Base-by-base conservation (phyloP, 2,329 filamentous ascomycete genomes). In the Aspergillus tanneri region DNA sequence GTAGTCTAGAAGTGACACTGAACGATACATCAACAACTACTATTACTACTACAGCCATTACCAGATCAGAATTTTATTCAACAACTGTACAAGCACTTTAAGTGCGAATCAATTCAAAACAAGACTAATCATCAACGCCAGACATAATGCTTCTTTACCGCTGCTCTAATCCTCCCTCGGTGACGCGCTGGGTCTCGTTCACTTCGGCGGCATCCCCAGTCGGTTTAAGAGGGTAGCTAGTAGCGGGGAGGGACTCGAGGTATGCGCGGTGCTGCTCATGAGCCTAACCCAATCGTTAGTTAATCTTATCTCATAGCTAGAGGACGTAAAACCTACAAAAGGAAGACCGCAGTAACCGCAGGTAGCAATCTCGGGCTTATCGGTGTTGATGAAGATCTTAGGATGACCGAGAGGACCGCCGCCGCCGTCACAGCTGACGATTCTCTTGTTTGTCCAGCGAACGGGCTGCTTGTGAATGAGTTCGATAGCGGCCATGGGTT, bases 381-480 rank as follows among this genome's bases (percentile, higher is more conserved):
- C 93, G 58, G 88, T 86, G 75, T 99, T 99, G 82, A 99, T 99
- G 71, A 90, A 99, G 74, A 99, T 87, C 65, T 83, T 83, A 41
- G 93, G 93, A 72, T 99, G 93, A 35, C 93, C 93, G 46, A 88
- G 77, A 24, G 91, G 86, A 37, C 92, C 93, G 59, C 91, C 91
- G 50, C 92, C 93, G 49, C 93, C 93, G 64, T 97, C 91, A 69
- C 93, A 99, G 36, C 85, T 84, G 43, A 95, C 92, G 40, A 88
- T 73, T 53, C 85, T 82, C 55, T 88, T 81, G 68, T 96, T 86
- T 50, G 86, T 88, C 92, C 93, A 99, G 70, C 83, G 82, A 27
- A 99, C 93, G 16, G 91, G 92, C 73, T 96, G 87, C 77, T 91
- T 86, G 80, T 99, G 93, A 65, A 97, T 91, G 70, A 99, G 83